Base-by-base conservation (phyloP, 1,139 yeast genomes). In the Candida albicans region DNA sequence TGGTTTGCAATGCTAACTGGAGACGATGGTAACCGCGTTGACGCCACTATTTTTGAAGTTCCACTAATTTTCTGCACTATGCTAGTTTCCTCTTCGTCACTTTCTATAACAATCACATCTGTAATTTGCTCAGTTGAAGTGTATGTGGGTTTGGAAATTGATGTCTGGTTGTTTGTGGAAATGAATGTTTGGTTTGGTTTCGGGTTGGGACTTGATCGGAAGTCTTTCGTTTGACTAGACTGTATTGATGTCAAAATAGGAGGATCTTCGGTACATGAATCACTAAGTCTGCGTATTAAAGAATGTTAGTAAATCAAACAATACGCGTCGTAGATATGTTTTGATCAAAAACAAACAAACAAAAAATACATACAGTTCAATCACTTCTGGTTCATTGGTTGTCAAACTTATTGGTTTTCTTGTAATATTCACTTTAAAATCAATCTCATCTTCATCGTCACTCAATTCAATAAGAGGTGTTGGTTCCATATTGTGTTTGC, bases 321-420 rank as follows among this genome's bases (percentile, higher is more conserved):
- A 30, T 36, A 35, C 37, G 40, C 40, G 44, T 35, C 30, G n/a
- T n/a, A 27, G 7, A 27, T 27, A 27, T 27, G 7, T 27, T 27
- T 27, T 27, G 7, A 10, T 27, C 7, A 10, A 18, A 3, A 10
- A 29, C 4, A n/a, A 22, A 13, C 25, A 18, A 12, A 33, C 18
- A 31, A 15, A 34, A 31, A 10, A 27, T 28, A 56, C 62, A 18
- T 56, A 58, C 60, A 58, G 48, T 41, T 54, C 59, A 36, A 59
- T 54, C 13, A 57, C 50, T 30, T 54, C 59, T 30, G 39, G 39
- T 30, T 30, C 12, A n/a, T 11, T 26, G 3, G 7, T 22, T 1
- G 22, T 36, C n/a, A n/a, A 31, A 3, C 4, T 8, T 15, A 22
- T 22, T 11, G 9, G 34, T 4, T 3, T 3, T 24, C 12, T 12